These are phyloP conservation scores for Candida krabiensis DNA, from an alignment of 805 yeast genomes.

Conservation along the genomic window DNA sequence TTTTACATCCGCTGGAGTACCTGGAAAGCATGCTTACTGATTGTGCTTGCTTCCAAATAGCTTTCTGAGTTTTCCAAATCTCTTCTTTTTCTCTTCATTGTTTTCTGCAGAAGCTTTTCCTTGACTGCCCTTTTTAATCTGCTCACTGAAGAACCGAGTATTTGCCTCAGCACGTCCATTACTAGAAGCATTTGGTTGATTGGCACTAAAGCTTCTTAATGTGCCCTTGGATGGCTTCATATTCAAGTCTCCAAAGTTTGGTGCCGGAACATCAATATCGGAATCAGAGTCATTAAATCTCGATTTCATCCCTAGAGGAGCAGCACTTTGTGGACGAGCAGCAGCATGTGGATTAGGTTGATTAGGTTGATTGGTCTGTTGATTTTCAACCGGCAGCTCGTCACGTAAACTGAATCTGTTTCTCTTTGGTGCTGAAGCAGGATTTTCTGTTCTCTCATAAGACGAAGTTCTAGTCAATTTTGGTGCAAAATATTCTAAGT, in stretches of 20 bases:
- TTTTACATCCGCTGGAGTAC: too few relatives aligned
- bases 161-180: conserved; percentile 2
- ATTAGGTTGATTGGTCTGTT: conserved; percentile 6
- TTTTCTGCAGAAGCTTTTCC: conserved; percentile 1
- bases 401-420: conserved; percentile 33
- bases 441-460: conserved; percentile 46
- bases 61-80: conserved; percentile 35
- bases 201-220: conserved; percentile 28
- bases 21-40: too few relatives aligned
- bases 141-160: conserved; percentile 30
- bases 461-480: conserved; percentile 46
- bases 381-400: conserved; percentile 10
- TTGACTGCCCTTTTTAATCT: conserved; percentile 9
- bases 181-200: conserved; percentile 11
- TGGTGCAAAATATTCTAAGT: conserved; percentile 32
- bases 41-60: conserved; percentile 34
- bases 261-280: conserved; percentile 39
- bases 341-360: conserved; percentile 19
- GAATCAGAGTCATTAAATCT: conserved; percentile 67
- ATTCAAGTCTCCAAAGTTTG: conserved; percentile 14
- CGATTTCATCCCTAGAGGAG: conserved; percentile 40
- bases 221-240: conserved; percentile 19
- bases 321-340: conserved; percentile 5
- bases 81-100: conserved; percentile 30
- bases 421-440: conserved; percentile 24